Base-by-base conservation (phyloP, 1,139 yeast genomes). In the Kluyveromyces marxianus region DNA sequence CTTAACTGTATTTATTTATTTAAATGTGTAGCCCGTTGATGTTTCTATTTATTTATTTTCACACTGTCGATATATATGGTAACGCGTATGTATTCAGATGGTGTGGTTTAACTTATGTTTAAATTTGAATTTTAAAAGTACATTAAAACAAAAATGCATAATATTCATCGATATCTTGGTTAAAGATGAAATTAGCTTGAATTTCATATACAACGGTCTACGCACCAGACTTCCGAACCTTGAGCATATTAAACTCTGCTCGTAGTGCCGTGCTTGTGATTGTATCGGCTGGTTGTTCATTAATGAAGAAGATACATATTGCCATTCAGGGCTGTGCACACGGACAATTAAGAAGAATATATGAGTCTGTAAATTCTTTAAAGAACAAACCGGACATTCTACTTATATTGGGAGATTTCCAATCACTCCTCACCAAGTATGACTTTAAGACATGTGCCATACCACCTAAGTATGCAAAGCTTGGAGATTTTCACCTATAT, bases 241-340 rank as follows among this genome's bases (percentile, higher is more conserved):
- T 14, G 21, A 14, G 21, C 21, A 14, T 14, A 14, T 14, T 14
- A 14, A 14, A 14, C 21, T 14, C 21, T 14, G 21, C 21, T 14
- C 21, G 21, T 14, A 14, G 21, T 14, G 21, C 21, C 21, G 32
- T 7, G 32, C 32, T 30, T 30, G 10, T 30, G 10, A 10, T 30
- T 30, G 32, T 7, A 10, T 30, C 32, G 32, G 10, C 32, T 30
- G 32, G 10, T 30, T 10, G 7, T 30, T 10, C 32, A 7, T 10
- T 38, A 25, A 51, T 48, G 54, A 40, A 39, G 10, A 50, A 49
- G 42, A 38, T 66, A 25, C 52, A 60, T 37, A 59, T 89, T 10
- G 96, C 95, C 4, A 74, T 89, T 0, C 92, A 87, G 58, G 99
- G 99, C 24, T 92, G 99, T 62, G 82, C 96, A 53, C 99, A 92